Evolutionary conservation across 2,329 filamentous ascomycete species (phyloP), one percentile per base, ranked within the genome.

Genomic region (Trichoderma sp.): DNA sequence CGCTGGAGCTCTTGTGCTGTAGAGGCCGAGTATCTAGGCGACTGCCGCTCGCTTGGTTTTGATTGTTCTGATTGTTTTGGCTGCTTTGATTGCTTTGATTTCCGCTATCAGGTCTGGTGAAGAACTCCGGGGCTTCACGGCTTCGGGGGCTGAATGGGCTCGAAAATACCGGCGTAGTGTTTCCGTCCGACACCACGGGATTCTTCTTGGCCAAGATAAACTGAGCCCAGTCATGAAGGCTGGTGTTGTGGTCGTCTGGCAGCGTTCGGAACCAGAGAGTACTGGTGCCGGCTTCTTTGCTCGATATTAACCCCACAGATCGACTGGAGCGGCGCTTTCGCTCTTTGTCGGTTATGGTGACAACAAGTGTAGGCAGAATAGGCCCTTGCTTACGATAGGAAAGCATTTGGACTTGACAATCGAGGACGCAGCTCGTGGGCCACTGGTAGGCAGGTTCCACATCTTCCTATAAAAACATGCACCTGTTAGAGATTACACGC

Each of bases 241-340:
- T 81, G 54, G 81, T 77, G 57, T 81, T 79, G 45, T 80, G 80
- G 66, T 88, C 85, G 19, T 89, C 85, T 5, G 79, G 76, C 17
- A 83, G 78, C 0, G 82, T 78, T 35, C 88, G 86, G 70, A 90
- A 90, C 78, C 84, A 84, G 3, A 90, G 76, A 0, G 82, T 83
- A 9, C 79, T 81, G 3, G 82, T 78, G 9, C 79, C 76, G 1
- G 81, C 78, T 17, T 87, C 84, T 73, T 84, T 87, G 67, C 78
- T 82, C 10, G 83, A 76, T 19, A 83, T 84, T 25, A 90, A 78
- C 3, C 85, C 86, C 4, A 85, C 84, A 4, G 88, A 86, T 69
- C 88, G 83, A 71, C 88, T 90, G 56, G 88, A 90, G 69, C 88
- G 83, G 59, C 88, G 84, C 72, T 89, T 90, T 66, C 86, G 84